Conservation (phyloP, 1,139 yeast genomes). For the Lodderomyces beijingensis region DNA sequence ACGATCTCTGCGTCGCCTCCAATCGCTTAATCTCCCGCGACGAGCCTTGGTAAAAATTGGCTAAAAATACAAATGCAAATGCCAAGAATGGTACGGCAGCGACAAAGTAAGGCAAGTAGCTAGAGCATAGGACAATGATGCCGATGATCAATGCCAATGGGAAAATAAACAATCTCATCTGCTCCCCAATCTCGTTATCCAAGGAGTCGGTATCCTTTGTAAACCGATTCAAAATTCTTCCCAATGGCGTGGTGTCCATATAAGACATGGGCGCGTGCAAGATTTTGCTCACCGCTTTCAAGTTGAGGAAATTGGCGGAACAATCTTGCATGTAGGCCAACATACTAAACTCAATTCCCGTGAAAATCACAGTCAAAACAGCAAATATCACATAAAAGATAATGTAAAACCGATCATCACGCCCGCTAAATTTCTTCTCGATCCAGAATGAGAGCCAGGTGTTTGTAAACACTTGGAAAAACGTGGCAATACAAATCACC, state of each 20-base stretch:
- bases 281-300: slow-evolving; percentile 32
- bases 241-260: slow-evolving; percentile 44
- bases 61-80: slow-evolving; percentile 26
- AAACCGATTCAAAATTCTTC: slow-evolving; percentile 52
- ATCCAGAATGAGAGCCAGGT: slow-evolving; percentile 41
- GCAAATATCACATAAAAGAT: slow-evolving; percentile 32
- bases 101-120: slow-evolving; percentile 46
- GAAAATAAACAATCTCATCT: slow-evolving; percentile 37
- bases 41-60: slow-evolving; percentile 41
- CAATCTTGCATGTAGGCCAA: slow-evolving; percentile 51
- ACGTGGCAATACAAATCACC: slow-evolving; percentile 37
- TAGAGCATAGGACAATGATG: slow-evolving; percentile 38
- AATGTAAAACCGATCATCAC: slow-evolving; percentile 26
- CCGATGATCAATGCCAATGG: slow-evolving; percentile 40
- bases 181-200: slow-evolving; percentile 46
- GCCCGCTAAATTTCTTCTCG: slow-evolving; percentile 23
- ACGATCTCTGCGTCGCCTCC: slow-evolving; percentile 43
- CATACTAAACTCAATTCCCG: slow-evolving; percentile 49
- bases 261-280: slow-evolving; percentile 45
- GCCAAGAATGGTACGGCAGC: slow-evolving; percentile 40
- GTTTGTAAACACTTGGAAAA: slow-evolving; percentile 33
- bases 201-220: slow-evolving; percentile 46
- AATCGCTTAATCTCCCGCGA: slow-evolving; percentile 43
- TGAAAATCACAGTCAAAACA: slow-evolving; percentile 41
- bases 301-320: slow-evolving; percentile 35